These are phyloP conservation scores for Pyrus betulifolia DNA, from an alignment of 306 rosid genomes.

Conservation along the genomic window DNA sequence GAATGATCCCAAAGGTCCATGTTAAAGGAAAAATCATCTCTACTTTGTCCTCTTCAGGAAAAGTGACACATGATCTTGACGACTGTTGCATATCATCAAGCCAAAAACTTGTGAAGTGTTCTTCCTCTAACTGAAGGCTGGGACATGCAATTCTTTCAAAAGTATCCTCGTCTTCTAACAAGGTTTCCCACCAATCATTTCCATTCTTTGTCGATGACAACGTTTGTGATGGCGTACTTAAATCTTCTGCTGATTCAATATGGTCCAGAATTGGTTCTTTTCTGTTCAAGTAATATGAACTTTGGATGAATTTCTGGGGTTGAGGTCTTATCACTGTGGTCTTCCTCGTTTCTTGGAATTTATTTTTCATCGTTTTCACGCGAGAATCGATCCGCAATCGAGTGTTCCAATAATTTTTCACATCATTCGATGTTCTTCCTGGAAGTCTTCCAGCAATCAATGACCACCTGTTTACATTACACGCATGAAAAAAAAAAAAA, in stretches of 20 bases:
- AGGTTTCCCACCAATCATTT: neutral
- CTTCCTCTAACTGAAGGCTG: neutral
- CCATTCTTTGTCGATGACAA: neutral
- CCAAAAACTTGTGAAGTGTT: neutral
- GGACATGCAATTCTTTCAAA: neutral
- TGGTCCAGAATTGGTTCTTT: neutral
- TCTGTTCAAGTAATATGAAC: neutral
- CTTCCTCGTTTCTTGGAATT: neutral
- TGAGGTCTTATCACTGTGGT: conserved; percentile 8
- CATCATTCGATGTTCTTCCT: conserved; percentile 27
- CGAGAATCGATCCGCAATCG: neutral
- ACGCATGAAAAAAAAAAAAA: too few species aligned
- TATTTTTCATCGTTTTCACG: neutral
- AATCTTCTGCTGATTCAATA: neutral
- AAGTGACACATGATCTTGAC: neutral
- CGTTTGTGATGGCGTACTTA: neutral
- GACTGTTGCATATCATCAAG: neutral
- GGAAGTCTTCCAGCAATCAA: conserved; percentile 32
- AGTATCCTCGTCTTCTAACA: neutral
- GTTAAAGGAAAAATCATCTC: neutral
- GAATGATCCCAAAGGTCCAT: neutral
- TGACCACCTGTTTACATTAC: conserved; percentile 16
- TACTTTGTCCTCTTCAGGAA: neutral
- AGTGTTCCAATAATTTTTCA: conserved; percentile 28
- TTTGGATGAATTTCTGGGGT: conserved; percentile 13